Base-by-base conservation (phyloP, 2,329 filamentous ascomycete genomes). In the Sphaerulina musiva region DNA sequence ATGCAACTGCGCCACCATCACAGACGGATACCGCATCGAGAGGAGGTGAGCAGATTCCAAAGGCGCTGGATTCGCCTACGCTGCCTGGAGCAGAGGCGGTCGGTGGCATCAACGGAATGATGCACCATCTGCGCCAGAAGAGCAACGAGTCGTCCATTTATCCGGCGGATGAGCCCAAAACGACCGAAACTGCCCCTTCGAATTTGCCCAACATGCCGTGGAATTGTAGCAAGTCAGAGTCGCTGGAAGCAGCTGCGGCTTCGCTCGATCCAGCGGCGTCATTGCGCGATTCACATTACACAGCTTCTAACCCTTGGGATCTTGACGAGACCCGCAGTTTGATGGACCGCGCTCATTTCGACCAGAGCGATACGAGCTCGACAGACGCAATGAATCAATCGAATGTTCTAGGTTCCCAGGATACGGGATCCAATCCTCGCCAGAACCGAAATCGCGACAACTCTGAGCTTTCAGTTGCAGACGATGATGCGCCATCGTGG, bases 71-170 rank as follows among this genome's bases (percentile, higher is more conserved):
- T 64, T 95, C 90, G 0, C 90, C 91, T 0, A 95, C 89, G 0
- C 73, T 95, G 5, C 85, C 87, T 0, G 76, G 54, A 20, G 76
- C 12, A 36, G 60, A 73, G 74, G 36, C 53, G 38, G 60, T 62
- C 20, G 54, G 69, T 14, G 89, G 88, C 1, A 76, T 96, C 12
- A 92, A 85, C 48, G 65, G 64, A 45, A 64, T 70, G 64, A 62
- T 70, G 47, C 67, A 91, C 58, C 93, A 97, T 74, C 74, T 97
- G 40, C 83, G 93, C 48, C 83, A 83, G 34, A 83, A 85, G 59
- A 97, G 92, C 72, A 85, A 85, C 55, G 80, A 83, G 11, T 97
- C 92, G 0, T 95, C 89, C 0, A 78, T 93, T 26, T 89, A 89
- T 51, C 70, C 64, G 4, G 49, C 54, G 9, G 65, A 70, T 29